Conservation (phyloP, 768 basidiomycete species). For the Lentinula edodes region DNA sequence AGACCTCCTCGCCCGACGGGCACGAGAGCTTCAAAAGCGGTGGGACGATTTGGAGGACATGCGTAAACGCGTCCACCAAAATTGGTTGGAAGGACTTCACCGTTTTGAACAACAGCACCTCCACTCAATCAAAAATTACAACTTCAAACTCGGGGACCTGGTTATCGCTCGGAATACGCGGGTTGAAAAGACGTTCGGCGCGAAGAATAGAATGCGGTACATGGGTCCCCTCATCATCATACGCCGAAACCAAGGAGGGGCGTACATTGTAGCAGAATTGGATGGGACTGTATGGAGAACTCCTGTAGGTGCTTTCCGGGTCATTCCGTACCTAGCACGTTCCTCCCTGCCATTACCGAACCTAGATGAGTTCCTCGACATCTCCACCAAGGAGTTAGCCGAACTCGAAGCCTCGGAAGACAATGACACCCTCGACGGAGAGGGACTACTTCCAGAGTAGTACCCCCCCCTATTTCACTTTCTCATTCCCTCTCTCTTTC, state of each 20-base stretch:
- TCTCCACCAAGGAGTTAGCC: neutral
- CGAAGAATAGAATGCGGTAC: slow-evolving; percentile 29
- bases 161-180: slow-evolving; percentile 29
- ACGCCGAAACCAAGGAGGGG: slow-evolving; percentile 18
- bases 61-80: slow-evolving; percentile 10
- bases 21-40: slow-evolving; percentile 20
- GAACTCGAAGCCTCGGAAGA: neutral
- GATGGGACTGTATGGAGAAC: slow-evolving; percentile 22
- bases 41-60: slow-evolving; percentile 16
- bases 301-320: slow-evolving; percentile 18
- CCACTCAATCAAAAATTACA: neutral
- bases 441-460: neutral
- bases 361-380: neutral
- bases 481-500: too few relatives aligned
- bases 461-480: too few relatives aligned
- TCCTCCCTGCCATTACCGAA: neutral
- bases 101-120: slow-evolving; percentile 16
- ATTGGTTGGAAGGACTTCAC: slow-evolving; percentile 5
- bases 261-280: slow-evolving; percentile 25
- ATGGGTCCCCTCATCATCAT: slow-evolving; percentile 32
- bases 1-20: slow-evolving; percentile 18
- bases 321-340: slow-evolving; percentile 18
- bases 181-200: slow-evolving; percentile 20
- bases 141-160: slow-evolving; percentile 24
- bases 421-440: neutral